A percentile compares a stretch with the other conserved stretches of the same genome.
Evolutionary conservation across 1,139 yeast genomes (phyloP).

Genomic region (Yamadazyma sp.): DNA sequence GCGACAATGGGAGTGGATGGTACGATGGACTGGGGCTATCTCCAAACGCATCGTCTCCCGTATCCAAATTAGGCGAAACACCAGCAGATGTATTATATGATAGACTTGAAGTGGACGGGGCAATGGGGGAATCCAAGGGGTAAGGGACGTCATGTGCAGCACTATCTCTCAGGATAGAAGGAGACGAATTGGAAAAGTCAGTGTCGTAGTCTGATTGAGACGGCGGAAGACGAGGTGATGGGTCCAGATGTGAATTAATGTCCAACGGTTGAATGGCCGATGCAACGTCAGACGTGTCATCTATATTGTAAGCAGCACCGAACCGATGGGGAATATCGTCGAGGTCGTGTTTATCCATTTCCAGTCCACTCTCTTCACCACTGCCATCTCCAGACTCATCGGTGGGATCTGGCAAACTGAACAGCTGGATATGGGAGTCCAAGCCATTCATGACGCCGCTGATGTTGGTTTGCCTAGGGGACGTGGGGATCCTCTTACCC

Average conservation of each 20-base stretch:
- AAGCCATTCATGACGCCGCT: conserved; percentile 12
- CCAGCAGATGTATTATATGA: conserved; percentile 5
- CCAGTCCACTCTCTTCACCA: not conserved
- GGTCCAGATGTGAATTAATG: not conserved
- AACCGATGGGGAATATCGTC: not conserved
- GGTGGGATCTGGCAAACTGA: not conserved
- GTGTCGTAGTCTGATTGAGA: conserved; percentile 10
- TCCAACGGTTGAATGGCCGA: not conserved
- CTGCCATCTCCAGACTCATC: not conserved
- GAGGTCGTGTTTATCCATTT: not conserved
- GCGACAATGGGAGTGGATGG: conserved; percentile 3
- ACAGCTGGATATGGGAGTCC: conserved; percentile 8
- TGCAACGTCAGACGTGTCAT: not conserved
- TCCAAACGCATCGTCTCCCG: not conserved
- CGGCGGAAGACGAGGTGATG: not conserved
- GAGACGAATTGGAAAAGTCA: conserved; percentile 13
- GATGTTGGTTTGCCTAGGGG: conserved; percentile 3
- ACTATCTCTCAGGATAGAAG: conserved; percentile 7
- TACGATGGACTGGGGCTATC: not conserved
- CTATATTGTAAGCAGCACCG: not conserved
- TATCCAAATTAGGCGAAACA: conserved; percentile 2
- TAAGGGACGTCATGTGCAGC: conserved; percentile 14
- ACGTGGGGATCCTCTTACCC: not conserved
- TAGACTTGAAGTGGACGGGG: conserved; percentile 15
- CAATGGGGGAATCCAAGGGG: conserved; percentile 21